Percentiles rank a stretch among this genome's conserved stretches.
Evolutionary conservation across 352 stramenopile genomes (phyloP).

Genomic region (Phytopythium kandeliae): DNA sequence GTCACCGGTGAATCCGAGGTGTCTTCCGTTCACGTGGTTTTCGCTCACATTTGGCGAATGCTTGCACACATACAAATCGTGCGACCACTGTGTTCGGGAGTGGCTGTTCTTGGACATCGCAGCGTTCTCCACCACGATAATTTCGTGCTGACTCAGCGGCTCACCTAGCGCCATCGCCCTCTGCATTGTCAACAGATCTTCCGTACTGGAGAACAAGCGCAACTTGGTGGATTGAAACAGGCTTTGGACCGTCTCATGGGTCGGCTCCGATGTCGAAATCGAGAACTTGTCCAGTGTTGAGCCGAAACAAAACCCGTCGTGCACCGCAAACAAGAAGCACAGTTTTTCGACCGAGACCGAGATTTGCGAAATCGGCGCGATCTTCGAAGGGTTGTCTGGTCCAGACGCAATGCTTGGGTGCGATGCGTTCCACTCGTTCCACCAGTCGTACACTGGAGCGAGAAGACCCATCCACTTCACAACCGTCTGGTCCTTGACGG

Average conservation of each 20-base stretch:
- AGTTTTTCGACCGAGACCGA: slow-evolving; percentile 39
- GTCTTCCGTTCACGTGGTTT: slow-evolving; percentile 11
- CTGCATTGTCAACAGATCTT: slow-evolving; percentile 27
- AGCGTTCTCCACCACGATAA: slow-evolving; percentile 24
- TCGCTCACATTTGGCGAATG: slow-evolving; percentile 22
- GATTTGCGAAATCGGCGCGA: slow-evolving; percentile 66
- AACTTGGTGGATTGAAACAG: slow-evolving; percentile 20
- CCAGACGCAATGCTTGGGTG: slow-evolving; percentile 56
- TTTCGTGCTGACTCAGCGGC: slow-evolving; percentile 29
- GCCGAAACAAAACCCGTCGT: slow-evolving; percentile 59
- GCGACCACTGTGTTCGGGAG: slow-evolving; percentile 41
- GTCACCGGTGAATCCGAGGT: slow-evolving; percentile 12
- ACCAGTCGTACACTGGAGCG: slow-evolving; percentile 78
- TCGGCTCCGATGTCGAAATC: slow-evolving; percentile 27
- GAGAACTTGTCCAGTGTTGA: slow-evolving; percentile 27
- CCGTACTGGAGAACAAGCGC: slow-evolving; percentile 30
- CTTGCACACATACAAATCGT: slow-evolving; percentile 37
- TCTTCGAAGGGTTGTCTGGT: slow-evolving; percentile 32
- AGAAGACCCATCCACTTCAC: slow-evolving; percentile 76
- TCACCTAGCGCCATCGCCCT: slow-evolving; percentile 13
- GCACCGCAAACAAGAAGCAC: slow-evolving; percentile 46
- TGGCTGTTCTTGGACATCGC: slow-evolving; percentile 40
- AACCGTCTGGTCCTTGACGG: slow-evolving; percentile 71
- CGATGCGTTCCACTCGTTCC: slow-evolving; percentile 72
- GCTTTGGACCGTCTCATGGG: slow-evolving; percentile 25